phyloP scores from a whole-genome alignment of 768 basidiomycete species.

The Aureoboletus auriporus region DNA sequence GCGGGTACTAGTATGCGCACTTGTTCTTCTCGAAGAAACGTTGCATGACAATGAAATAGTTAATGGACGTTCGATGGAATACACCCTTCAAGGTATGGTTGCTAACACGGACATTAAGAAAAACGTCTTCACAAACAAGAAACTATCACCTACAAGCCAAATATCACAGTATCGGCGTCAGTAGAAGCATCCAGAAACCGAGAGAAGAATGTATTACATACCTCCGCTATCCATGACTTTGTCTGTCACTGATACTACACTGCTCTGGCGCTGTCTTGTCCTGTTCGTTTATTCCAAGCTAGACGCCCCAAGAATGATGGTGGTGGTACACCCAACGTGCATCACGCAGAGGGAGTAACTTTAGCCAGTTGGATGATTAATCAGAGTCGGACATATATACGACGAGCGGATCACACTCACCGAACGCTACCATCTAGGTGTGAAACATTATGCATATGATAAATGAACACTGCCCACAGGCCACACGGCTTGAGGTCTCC shows the following conservation, averaged over 20 bases:
- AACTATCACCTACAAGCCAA: constrained; percentile 53
- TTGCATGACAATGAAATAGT: constrained; percentile 7
- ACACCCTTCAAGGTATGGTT: constrained; percentile 70
- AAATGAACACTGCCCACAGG: constrained; percentile 9
- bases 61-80: constrained; percentile 23
- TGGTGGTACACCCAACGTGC: constrained; percentile 36
- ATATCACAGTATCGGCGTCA: constrained; percentile 75
- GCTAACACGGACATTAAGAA: constrained; percentile 35
- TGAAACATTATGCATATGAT: constrained; percentile 48
- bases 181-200: constrained; percentile 1
- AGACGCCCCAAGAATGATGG: neutral
- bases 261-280: constrained; percentile 45
- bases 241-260: constrained; percentile 82
- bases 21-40: constrained; percentile 50
- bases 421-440: constrained; percentile 63
- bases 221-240: constrained; percentile 77
- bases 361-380: constrained; percentile 77
- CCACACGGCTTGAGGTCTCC: constrained; percentile 1
- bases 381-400: neutral
- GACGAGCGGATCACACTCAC: constrained; percentile 1
- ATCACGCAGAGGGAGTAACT: constrained; percentile 25
- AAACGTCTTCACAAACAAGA: constrained; percentile 8
- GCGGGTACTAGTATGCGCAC: constrained; percentile 33
- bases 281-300: no score
- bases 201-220: constrained; percentile 29